A percentile compares a stretch with the other conserved stretches of the same genome.
Evolutionary conservation across 2,329 filamentous ascomycete species (phyloP).

Genomic region (Paecilomyces niveus): DNA sequence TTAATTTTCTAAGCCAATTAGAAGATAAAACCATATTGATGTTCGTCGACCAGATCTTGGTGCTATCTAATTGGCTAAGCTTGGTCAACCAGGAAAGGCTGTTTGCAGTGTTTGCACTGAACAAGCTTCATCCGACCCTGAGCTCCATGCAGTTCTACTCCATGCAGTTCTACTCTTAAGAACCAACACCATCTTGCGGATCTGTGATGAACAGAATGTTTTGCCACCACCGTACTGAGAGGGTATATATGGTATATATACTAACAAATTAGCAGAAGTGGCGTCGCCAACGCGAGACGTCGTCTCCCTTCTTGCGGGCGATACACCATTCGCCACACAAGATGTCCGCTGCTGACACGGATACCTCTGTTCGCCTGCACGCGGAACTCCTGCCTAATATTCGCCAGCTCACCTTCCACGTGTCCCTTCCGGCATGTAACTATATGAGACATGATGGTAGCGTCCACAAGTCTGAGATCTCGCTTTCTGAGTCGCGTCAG

Average conservation of each 20-base stretch:
- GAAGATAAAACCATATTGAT: no score
- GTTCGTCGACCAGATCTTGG: background rate
- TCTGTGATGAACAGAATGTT: background rate
- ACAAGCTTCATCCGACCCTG: background rate
- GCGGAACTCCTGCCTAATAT: slow-evolving; percentile 56
- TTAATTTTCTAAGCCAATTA: no score
- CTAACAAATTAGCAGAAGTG: background rate
- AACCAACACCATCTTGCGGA: background rate
- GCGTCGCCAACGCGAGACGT: background rate
- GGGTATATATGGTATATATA: no score
- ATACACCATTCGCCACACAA: background rate
- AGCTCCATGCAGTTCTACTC: background rate
- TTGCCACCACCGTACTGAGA: background rate
- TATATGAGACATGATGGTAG: background rate
- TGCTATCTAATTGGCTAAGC: background rate
- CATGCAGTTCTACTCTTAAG: background rate
- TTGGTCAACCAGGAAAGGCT: background rate
- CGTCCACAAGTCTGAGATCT: slow-evolving; percentile 13
- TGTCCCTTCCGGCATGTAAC: slow-evolving; percentile 33
- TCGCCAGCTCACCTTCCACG: slow-evolving; percentile 52
- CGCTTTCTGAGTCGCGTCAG: slow-evolving; percentile 28
- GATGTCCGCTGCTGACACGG: slow-evolving; percentile 1
- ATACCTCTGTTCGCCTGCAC: slow-evolving; percentile 40
- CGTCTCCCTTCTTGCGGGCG: slow-evolving; percentile 1
- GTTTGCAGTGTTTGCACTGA: background rate